These are phyloP conservation scores for Sporothrix phasma DNA, from an alignment of 2,329 filamentous ascomycete species.

Conservation along the genomic window DNA sequence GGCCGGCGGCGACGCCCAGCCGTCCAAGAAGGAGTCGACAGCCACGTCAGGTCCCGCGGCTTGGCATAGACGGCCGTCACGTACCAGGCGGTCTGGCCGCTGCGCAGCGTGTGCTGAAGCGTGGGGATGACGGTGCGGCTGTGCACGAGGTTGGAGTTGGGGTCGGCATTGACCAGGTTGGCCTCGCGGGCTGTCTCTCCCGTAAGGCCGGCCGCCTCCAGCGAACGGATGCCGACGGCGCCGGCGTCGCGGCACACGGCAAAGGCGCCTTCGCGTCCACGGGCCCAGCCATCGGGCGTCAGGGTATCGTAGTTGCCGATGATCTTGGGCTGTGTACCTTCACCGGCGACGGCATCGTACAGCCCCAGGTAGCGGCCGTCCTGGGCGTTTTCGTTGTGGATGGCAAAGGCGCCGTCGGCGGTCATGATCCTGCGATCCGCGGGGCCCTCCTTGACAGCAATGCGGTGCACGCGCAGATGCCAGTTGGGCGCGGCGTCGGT, in stretches of 20 bases:
- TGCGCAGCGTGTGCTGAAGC: conserved; percentile 50
- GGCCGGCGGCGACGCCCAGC: conserved; percentile 49
- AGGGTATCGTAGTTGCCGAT: conserved; percentile 52
- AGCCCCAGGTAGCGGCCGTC: conserved; percentile 38
- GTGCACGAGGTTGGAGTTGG: conserved; percentile 68
- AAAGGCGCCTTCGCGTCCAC: conserved; percentile 46
- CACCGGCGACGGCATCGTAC: conserved; percentile 35
- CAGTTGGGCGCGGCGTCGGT: conserved; percentile 50
- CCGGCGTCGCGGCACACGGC: conserved; percentile 47
- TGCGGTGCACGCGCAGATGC: conserved; percentile 57
- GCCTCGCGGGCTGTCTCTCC: conserved; percentile 35
- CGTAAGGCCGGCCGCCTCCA: conserved; percentile 27
- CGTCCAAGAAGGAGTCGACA: conserved; percentile 44
- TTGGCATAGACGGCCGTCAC: conserved; percentile 62
- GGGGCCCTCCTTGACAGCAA: conserved; percentile 34
- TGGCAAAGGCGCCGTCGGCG: conserved; percentile 66
- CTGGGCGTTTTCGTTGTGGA: conserved; percentile 43
- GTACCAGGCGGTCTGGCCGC: conserved; percentile 54
- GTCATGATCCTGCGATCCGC: conserved; percentile 49
- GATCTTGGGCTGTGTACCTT: conserved; percentile 47
- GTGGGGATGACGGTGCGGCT: conserved; percentile 62
- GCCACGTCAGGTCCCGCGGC: conserved; percentile 46
- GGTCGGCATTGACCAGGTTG: conserved; percentile 63
- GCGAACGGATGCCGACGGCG: conserved; percentile 46
- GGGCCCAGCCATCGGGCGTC: conserved; percentile 38